Percentiles rank a stretch among this genome's conserved stretches.
Evolutionary conservation across 352 stramenopile genomes (phyloP).

Genomic region (Pythium guiyangense): DNA sequence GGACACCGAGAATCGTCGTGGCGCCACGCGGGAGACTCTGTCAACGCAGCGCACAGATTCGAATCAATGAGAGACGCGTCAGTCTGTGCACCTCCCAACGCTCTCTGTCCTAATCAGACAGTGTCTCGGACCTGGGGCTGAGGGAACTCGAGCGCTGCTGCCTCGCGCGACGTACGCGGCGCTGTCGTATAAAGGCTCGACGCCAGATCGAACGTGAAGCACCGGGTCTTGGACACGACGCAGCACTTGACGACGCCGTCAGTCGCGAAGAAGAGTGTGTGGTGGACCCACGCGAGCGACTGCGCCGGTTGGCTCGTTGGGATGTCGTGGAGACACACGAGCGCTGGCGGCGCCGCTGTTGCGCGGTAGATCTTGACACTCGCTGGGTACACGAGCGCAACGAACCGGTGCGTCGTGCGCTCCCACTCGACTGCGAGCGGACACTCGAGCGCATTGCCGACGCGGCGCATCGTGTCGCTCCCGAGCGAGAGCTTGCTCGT

Average conservation of each 20-base stretch:
- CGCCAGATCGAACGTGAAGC: constrained; percentile 54
- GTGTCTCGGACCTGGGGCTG: constrained; percentile 27
- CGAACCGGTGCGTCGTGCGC: constrained; percentile 32
- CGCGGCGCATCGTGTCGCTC: constrained; percentile 15
- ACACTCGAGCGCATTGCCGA: constrained; percentile 37
- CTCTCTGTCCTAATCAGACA: background rate
- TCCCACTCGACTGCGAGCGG: constrained; percentile 68
- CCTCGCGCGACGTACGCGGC: constrained; percentile 7
- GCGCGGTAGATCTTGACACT: constrained; percentile 50
- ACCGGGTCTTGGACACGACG: constrained; percentile 50
- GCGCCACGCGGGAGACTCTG: constrained; percentile 35
- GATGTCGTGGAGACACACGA: constrained; percentile 55
- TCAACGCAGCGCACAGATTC: constrained; percentile 2
- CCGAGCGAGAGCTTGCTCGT: background rate
- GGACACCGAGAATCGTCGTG: constrained; percentile 44
- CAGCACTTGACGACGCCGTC: constrained; percentile 62
- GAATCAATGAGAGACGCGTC: background rate
- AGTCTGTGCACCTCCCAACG: background rate
- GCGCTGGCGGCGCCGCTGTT: constrained; percentile 14
- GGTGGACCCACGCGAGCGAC: constrained; percentile 61
- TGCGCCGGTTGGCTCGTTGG: constrained; percentile 25
- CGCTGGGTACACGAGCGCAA: constrained; percentile 49
- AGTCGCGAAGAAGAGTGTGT: constrained; percentile 62
- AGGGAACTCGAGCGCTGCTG: constrained; percentile 36
- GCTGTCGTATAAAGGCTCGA: constrained; percentile 18